Conservation (phyloP, 1,284 basidiomycete species). For the Fereydounia khargensis region DNA sequence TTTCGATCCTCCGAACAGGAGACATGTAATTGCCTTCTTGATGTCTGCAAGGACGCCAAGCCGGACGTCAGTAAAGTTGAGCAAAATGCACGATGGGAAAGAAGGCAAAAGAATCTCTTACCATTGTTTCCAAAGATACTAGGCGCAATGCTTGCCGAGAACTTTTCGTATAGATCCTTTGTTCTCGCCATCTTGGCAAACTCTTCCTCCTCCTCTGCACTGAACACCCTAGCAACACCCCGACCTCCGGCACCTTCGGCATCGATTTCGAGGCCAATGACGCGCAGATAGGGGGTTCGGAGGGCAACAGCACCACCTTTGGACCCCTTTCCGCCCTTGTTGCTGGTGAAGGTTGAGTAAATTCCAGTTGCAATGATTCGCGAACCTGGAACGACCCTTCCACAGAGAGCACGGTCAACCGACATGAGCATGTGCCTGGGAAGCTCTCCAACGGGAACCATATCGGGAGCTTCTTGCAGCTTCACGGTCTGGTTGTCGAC, state of each 20-base stretch:
- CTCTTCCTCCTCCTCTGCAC: slow-evolving; percentile 95
- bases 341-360: slow-evolving; percentile 88
- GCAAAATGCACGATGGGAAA: too few relatives aligned
- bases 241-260: slow-evolving; percentile 64
- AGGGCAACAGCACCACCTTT: slow-evolving; percentile 67
- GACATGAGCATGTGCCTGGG: slow-evolving; percentile 93
- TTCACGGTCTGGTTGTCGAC: slow-evolving; percentile 96
- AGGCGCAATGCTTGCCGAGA: slow-evolving; percentile 89
- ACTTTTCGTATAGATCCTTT: slow-evolving; percentile 88
- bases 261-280: slow-evolving; percentile 88
- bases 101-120: too few relatives aligned
- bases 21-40: slow-evolving; percentile 92
- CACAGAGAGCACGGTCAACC: slow-evolving; percentile 65
- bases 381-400: slow-evolving; percentile 75
- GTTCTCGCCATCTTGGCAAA: slow-evolving; percentile 85
- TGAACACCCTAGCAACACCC: slow-evolving; percentile 70
- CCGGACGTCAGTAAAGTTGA: too few relatives aligned
- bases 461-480: slow-evolving; percentile 97
- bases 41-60: too few relatives aligned
- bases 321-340: slow-evolving; percentile 65
- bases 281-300: slow-evolving; percentile 88
- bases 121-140: slow-evolving; percentile 94
- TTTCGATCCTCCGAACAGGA: slow-evolving; percentile 96
- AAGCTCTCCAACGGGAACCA: slow-evolving; percentile 98
- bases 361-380: slow-evolving; percentile 92